Conservation (phyloP, 2,329 filamentous ascomycete species). For the Tricladium varicosporioides region DNA sequence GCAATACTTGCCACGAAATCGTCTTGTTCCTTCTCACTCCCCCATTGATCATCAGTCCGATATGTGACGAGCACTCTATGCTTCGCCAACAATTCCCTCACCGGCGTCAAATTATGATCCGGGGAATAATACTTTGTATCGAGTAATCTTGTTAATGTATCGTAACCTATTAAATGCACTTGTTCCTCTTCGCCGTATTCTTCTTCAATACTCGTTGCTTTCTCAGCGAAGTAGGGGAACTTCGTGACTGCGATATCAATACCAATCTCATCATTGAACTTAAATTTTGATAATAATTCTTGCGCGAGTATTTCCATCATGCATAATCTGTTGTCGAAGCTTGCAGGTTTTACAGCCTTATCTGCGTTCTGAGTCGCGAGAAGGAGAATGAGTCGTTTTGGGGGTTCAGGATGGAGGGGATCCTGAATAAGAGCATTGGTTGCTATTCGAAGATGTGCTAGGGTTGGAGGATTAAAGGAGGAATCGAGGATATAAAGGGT, state of each 20-base stretch:
- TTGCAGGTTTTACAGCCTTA: slow-evolving; percentile 64
- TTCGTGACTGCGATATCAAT: slow-evolving; percentile 69
- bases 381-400: slow-evolving; percentile 51
- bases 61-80: slow-evolving; percentile 63
- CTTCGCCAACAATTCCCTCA: slow-evolving; percentile 62
- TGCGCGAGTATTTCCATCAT: slow-evolving; percentile 70
- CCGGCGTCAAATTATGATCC: slow-evolving; percentile 48
- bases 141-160: slow-evolving; percentile 72
- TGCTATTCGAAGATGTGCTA: slow-evolving; percentile 58
- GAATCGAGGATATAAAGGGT: slow-evolving; percentile 61
- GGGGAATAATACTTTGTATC: slow-evolving; percentile 68
- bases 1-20: slow-evolving; percentile 51
- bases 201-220: slow-evolving; percentile 57
- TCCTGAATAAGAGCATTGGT: slow-evolving; percentile 41
- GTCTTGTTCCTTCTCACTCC: slow-evolving; percentile 51
- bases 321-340: slow-evolving; percentile 63
- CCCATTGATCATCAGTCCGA: slow-evolving; percentile 61
- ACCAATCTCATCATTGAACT: slow-evolving; percentile 11
- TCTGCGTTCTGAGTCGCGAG: slow-evolving; percentile 65
- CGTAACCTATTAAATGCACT: slow-evolving; percentile 71
- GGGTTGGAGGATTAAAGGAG: slow-evolving; percentile 67
- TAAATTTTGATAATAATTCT: slow-evolving; percentile 45
- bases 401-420: background rate
- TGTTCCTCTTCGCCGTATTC: slow-evolving; percentile 44
- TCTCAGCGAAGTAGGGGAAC: slow-evolving; percentile 72